These are phyloP conservation scores for Tylopilus sp. DNA, from an alignment of 1,284 basidiomycete genomes.

Conservation along the genomic window DNA sequence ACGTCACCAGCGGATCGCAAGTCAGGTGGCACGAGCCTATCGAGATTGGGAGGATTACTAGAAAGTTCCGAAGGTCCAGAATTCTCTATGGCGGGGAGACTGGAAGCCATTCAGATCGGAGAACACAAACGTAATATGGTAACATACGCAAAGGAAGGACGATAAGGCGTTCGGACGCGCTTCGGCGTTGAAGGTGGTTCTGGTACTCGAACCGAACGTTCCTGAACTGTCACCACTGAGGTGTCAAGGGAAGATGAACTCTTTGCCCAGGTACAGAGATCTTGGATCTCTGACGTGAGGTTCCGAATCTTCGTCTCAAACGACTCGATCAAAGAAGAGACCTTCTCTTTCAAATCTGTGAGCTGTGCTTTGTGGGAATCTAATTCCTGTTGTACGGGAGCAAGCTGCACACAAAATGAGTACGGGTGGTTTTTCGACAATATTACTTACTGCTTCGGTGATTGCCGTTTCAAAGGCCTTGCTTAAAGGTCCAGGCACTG, in stretches of 20 bases:
- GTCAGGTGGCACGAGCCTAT: constrained; percentile 12
- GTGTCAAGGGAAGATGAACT: constrained; percentile 10
- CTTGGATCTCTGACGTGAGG: constrained; percentile 31
- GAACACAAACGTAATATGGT: not conserved
- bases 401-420: constrained; percentile 39
- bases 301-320: constrained; percentile 38
- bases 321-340: constrained; percentile 30
- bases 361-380: constrained; percentile 42
- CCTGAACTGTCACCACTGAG: constrained; percentile 13
- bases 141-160: constrained; percentile 28
- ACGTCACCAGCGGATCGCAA: constrained; percentile 19
- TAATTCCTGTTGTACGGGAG: constrained; percentile 46
- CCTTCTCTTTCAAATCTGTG: constrained; percentile 38
- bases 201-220: constrained; percentile 22
- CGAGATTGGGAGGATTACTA: constrained; percentile 22
- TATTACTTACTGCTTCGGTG: constrained; percentile 41
- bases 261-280: constrained; percentile 21
- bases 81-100: constrained; percentile 20
- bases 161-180: constrained; percentile 32
- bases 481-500: constrained; percentile 15
- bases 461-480: constrained; percentile 30
- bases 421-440: not conserved
- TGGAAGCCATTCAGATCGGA: constrained; percentile 14
- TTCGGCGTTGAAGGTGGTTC: constrained; percentile 34
- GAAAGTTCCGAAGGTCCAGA: constrained; percentile 20